These are phyloP conservation scores for Pythium aphanidermatum DNA, from an alignment of 352 stramenopile species.

Conservation along the genomic window DNA sequence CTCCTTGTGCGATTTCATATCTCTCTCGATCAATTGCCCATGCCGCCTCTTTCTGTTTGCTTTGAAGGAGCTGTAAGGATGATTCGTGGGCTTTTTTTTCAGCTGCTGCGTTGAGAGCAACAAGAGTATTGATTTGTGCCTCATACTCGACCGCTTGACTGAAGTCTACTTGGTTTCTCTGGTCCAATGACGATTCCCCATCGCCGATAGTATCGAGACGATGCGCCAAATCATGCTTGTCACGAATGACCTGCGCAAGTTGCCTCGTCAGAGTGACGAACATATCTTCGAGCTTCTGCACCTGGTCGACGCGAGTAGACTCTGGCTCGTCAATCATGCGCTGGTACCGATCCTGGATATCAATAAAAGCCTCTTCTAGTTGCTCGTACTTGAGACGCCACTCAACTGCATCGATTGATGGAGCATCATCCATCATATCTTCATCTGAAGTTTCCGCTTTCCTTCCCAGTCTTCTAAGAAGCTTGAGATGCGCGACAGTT, in stretches of 20 bases:
- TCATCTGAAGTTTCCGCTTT: constrained; percentile 13
- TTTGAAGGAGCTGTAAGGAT: constrained; percentile 44
- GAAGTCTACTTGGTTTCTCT: constrained; percentile 38
- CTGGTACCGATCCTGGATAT: constrained; percentile 38
- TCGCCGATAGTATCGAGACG: constrained; percentile 20
- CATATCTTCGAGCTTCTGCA: constrained; percentile 68
- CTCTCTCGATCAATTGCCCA: constrained; percentile 46
- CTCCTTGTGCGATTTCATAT: constrained; percentile 25
- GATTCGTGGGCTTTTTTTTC: constrained; percentile 38
- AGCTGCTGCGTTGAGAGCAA: constrained; percentile 24
- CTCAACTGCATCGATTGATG: constrained; percentile 67
- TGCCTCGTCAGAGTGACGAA: constrained; percentile 56
- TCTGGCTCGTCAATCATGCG: too few relatives aligned
- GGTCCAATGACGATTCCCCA: too few relatives aligned
- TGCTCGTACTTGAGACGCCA: constrained; percentile 84
- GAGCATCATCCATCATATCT: constrained; percentile 37
- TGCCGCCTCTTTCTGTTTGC: constrained; percentile 56
- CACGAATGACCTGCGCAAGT: constrained; percentile 52
- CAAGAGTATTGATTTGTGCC: constrained; percentile 31
- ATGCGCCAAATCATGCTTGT: constrained; percentile 73
- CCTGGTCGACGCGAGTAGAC: constrained; percentile 25
- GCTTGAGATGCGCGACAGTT: constrained; percentile 45
- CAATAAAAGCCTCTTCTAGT: constrained; percentile 47
- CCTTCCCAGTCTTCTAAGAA: constrained; percentile 43
- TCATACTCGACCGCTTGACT: constrained; percentile 41